A percentile compares a stretch with the other conserved stretches of the same genome.
Evolutionary conservation across 2,329 filamentous ascomycete species (phyloP).

Genomic region (Plenodomus biglobosus): DNA sequence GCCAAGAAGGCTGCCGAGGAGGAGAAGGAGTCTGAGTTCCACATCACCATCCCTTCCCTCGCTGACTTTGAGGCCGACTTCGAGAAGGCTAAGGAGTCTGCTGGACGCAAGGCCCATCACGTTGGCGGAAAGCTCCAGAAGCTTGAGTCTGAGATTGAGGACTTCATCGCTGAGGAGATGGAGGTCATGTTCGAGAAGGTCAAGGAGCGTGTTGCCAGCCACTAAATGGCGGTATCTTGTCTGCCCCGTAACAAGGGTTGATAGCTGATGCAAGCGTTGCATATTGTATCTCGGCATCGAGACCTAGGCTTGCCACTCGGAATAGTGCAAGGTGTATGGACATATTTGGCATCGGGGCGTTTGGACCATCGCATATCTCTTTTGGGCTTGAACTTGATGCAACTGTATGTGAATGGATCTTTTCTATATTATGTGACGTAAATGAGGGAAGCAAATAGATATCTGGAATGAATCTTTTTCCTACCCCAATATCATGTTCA

Average conservation of each 20-base stretch:
- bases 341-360: neutral
- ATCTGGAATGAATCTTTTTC: slow-evolving; percentile 10
- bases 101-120: slow-evolving; percentile 46
- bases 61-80: slow-evolving; percentile 41
- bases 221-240: slow-evolving; percentile 20
- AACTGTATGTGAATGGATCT: neutral
- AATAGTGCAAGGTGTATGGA: neutral
- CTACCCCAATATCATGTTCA: neutral
- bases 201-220: slow-evolving; percentile 41
- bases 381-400: neutral
- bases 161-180: slow-evolving; percentile 53
- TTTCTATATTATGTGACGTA: neutral
- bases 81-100: slow-evolving; percentile 40
- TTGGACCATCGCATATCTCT: neutral
- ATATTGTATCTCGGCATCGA: neutral
- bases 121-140: slow-evolving; percentile 53
- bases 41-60: slow-evolving; percentile 43
- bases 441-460: slow-evolving; percentile 1
- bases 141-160: slow-evolving; percentile 49
- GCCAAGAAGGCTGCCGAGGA: slow-evolving; percentile 40
- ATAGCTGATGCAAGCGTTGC: neutral
- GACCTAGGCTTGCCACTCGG: neutral
- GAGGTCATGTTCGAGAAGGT: slow-evolving; percentile 59
- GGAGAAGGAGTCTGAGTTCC: slow-evolving; percentile 42
- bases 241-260: neutral